phyloP scores from a whole-genome alignment of 441 rosid species.

The Gossypium armourianum region DNA sequence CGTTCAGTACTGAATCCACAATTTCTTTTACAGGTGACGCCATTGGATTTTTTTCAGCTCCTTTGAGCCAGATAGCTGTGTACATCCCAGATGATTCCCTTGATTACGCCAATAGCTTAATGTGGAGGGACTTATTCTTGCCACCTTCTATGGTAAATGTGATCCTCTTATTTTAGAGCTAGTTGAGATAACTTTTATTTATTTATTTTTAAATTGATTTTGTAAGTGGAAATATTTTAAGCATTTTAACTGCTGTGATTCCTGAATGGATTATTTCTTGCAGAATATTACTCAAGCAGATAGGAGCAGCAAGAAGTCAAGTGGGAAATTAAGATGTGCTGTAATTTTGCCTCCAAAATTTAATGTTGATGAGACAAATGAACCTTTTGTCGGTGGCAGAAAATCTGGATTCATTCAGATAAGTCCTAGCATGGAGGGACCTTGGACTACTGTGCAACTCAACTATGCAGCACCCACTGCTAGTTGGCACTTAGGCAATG shows the following conservation, averaged over 20 bases:
- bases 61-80: slow-evolving; percentile 54
- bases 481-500: slow-evolving; percentile 89
- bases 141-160: slow-evolving; percentile 40
- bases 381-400: slow-evolving; percentile 25
- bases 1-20: not conserved
- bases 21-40: slow-evolving; percentile 52
- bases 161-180: slow-evolving; percentile 6
- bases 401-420: slow-evolving; percentile 82
- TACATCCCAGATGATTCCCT: slow-evolving; percentile 32
- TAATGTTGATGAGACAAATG: slow-evolving; percentile 37
- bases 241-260: not conserved
- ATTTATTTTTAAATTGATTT: not conserved
- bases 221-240: slow-evolving; percentile 1
- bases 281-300: slow-evolving; percentile 44
- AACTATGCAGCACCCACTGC: slow-evolving; percentile 96
- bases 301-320: slow-evolving; percentile 22
- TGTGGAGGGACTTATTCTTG: slow-evolving; percentile 59
- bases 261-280: slow-evolving; percentile 18
- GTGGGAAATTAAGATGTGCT: slow-evolving; percentile 67
- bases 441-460: slow-evolving; percentile 89
- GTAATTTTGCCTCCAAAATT: slow-evolving; percentile 47
- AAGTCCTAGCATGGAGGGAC: slow-evolving; percentile 84
- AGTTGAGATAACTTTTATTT: not conserved
- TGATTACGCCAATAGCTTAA: slow-evolving; percentile 41
- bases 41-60: slow-evolving; percentile 65